Base-by-base conservation (phyloP, 805 yeast species). In the Kodamaea laetipori region DNA sequence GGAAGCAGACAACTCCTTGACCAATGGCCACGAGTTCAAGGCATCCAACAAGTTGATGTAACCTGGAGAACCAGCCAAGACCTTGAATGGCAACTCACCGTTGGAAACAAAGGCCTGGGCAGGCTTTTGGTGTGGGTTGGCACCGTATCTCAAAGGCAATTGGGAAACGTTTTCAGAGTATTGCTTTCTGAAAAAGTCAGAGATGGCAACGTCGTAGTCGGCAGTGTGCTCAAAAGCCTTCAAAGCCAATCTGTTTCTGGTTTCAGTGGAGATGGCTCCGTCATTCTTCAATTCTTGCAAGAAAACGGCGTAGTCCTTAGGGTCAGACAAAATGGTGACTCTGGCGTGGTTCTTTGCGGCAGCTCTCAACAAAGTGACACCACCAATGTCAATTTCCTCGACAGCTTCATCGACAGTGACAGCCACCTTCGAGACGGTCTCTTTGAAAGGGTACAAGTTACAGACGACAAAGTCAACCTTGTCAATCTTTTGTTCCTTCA, bases 181-280 rank as follows among this genome's bases (percentile, higher is more conserved):
- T 72, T 89, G 90, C 74, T 90, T 94, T 77, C 99, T 84, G 82
- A 94, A 94, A 68, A 89, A 94, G 73, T 94, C 99, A 45, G 97
- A 80, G 62, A 94, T 94, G 45, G 96, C 88, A 46, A 90, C 81
- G 66, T 94, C 99, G 71, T 94, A 94, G 69, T 90, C 96, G 45
- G 99, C 97, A 45, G 99, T 94, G 71, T 88, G 96, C 74, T 94
- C 98, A 60, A 94, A 94, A 34, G 99, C 99, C 75, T 92, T 92
- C 64, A 92, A 77, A 27, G 99, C 98, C 54, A 87, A 81, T 52
- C 73, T 79, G 72, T 92, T 86, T 71, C 90, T 84, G 46, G 90
- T 74, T 36, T 77, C 84, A 49, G 73, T 69, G 31, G 94, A 74
- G 54, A 94, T 78, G 55, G 81, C 86, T 47, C 95, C 94, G 47